Conservation (phyloP, 352 stramenopile genomes). For the Phytophthora pisi region DNA sequence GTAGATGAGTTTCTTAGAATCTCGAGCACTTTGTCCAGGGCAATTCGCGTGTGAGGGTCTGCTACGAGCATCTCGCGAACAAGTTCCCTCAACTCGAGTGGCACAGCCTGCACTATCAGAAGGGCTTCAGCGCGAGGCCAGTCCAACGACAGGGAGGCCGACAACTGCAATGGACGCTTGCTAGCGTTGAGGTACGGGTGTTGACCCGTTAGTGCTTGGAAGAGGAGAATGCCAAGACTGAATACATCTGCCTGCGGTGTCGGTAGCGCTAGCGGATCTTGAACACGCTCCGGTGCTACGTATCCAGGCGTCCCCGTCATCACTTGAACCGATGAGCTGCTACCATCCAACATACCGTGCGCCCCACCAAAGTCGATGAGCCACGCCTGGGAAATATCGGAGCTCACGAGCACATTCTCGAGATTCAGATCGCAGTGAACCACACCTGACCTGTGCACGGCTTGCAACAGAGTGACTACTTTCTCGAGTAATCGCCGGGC, state of each 20-base stretch:
- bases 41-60: slow-evolving; percentile 42
- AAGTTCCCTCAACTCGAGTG: slow-evolving; percentile 35
- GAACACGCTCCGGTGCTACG: slow-evolving; percentile 61
- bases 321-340: not conserved
- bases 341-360: slow-evolving; percentile 36
- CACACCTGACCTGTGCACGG: slow-evolving; percentile 91
- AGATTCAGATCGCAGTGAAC: slow-evolving; percentile 99
- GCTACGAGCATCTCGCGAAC: slow-evolving; percentile 47
- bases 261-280: slow-evolving; percentile 37
- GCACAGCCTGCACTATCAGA: slow-evolving; percentile 37
- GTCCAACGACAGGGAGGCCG: slow-evolving; percentile 50
- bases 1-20: not conserved
- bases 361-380: slow-evolving; percentile 74
- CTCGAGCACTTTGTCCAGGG: slow-evolving; percentile 25
- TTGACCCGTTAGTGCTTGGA: slow-evolving; percentile 61
- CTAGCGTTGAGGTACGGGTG: slow-evolving; percentile 52
- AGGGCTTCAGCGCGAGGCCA: slow-evolving; percentile 44
- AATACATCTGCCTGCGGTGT: slow-evolving; percentile 61
- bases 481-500: slow-evolving; percentile 8
- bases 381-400: slow-evolving; percentile 32
- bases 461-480: slow-evolving; percentile 64
- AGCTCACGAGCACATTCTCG: slow-evolving; percentile 91
- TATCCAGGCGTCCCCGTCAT: slow-evolving; percentile 75
- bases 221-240: slow-evolving; percentile 64
- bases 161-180: slow-evolving; percentile 42